Base-by-base conservation (phyloP, 2,329 filamentous ascomycete species). In the Claviceps humidiphila region DNA sequence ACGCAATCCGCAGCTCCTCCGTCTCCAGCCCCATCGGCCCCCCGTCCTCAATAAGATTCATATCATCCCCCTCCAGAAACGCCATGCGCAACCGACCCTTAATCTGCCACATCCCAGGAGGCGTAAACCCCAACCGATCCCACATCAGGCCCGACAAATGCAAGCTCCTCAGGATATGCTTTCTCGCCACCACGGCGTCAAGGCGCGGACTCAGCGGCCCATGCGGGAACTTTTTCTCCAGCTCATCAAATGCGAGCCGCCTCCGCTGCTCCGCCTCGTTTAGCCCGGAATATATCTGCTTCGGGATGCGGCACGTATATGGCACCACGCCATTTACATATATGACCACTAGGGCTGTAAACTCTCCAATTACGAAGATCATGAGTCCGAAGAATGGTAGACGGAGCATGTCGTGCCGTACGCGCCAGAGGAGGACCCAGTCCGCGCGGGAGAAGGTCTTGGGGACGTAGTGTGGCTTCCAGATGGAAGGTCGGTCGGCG, bases 301-400 rank as follows among this genome's bases (percentile, higher is more conserved):
- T 72, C 0, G 91, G 91, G 54, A 96, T 85, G 11, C 89, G 80
- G 66, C 91, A 96, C 0, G 88, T 85, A 59, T 81, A 80, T 0
- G 91, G 91, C 26, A 95, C 85, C 22, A 89, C 72, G 40, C 71
- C 71, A 20, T 82, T 81, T 26, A 95, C 71, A 37, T 81, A 77
- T 6, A 89, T 71, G 1, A 95, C 84, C 5, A 94, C 68, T 5
- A 97, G 63, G 0, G 90, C 89, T 1, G 90, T 87, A 69, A 95
- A 84, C 68, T 97, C 91, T 26, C 89, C 91, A 64, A 86, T 87
- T 16, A 95, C 56, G 1, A 91, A 61, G 6, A 95, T 74, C 49
- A 96, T 71, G 3, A 95, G 55, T 0, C 73, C 82, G 64, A 98
- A 96, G 1, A 86, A 66, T 0, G 90, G 88, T 50, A 96, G 73